Evolutionary conservation across 202 grass and related monocot species (phyloP).

Genomic region (Digitaria exilis): DNA sequence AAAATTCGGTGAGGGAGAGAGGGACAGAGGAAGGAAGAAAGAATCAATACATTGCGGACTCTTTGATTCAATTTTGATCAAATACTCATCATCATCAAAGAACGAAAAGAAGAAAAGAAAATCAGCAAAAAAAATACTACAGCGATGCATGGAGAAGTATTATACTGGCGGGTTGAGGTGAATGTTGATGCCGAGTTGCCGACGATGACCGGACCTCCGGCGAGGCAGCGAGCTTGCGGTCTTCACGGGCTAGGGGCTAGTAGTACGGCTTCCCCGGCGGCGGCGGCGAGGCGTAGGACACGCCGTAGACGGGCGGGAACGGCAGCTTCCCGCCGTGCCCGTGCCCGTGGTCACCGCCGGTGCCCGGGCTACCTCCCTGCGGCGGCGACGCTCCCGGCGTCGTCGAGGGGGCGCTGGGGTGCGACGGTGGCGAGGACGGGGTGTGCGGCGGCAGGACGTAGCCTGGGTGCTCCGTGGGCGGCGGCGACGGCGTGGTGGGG

Average conservation of each 20-base stretch:
- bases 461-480: conserved; percentile 40
- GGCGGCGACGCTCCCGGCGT: conserved; percentile 36
- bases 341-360: too few relatives aligned
- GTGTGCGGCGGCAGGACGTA: conserved; percentile 40
- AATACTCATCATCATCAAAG: conserved; percentile 27
- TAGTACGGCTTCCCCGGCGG: conserved; percentile 71
- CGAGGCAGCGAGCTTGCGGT: too few relatives aligned
- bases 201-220: not conserved
- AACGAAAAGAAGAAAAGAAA: not conserved
- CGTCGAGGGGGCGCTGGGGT: conserved; percentile 25
- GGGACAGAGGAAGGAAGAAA: not conserved
- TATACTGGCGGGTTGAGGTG: conserved; percentile 42
- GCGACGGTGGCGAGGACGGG: conserved; percentile 23
- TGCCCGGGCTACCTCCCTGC: too few relatives aligned
- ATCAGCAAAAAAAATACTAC: conserved; percentile 37
- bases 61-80: conserved; percentile 39
- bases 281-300: conserved; percentile 88
- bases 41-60: conserved; percentile 27
- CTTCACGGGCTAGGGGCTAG: conserved; percentile 25
- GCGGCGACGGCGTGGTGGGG: not conserved
- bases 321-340: conserved; percentile 30
- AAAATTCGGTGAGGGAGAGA: not conserved
- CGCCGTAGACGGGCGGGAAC: conserved; percentile 77
- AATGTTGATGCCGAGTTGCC: not conserved
- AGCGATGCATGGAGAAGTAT: conserved; percentile 6